Evolutionary conservation across 2,329 filamentous ascomycete genomes (phyloP).

Genomic region (Biscogniauxia marginata): DNA sequence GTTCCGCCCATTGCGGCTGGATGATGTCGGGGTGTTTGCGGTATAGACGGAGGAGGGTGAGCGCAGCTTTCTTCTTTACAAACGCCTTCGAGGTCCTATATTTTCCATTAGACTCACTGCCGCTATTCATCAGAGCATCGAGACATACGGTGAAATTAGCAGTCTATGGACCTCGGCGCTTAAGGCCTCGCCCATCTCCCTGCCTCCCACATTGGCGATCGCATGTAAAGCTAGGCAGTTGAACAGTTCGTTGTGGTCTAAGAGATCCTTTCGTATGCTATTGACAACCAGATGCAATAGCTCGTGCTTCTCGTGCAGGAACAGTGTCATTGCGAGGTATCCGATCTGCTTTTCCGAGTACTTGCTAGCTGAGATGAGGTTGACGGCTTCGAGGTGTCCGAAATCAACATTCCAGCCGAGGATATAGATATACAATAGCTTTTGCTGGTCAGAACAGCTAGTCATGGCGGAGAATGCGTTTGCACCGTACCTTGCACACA

Average conservation of each 20-base stretch:
- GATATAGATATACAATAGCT: constrained; percentile 97
- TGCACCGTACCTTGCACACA: constrained; percentile 77
- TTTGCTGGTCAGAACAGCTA: constrained; percentile 24
- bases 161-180: constrained; percentile 90
- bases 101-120: constrained; percentile 9
- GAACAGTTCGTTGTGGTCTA: constrained; percentile 95
- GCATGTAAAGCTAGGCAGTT: constrained; percentile 96
- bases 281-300: constrained; percentile 95
- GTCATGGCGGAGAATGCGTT: constrained; percentile 4
- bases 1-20: constrained; percentile 94
- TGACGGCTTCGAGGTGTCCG: constrained; percentile 96
- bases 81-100: constrained; percentile 78
- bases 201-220: constrained; percentile 94
- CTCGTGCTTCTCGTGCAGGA: constrained; percentile 96
- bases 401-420: constrained; percentile 99
- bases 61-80: constrained; percentile 97
- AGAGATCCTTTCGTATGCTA: constrained; percentile 92
- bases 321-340: constrained; percentile 94
- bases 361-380: constrained; percentile 92
- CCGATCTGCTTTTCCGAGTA: constrained; percentile 99
- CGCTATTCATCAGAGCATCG: neutral
- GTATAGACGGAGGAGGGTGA: constrained; percentile 90
- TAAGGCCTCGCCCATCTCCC: constrained; percentile 95
- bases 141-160: constrained; percentile 84
- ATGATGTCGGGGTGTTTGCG: constrained; percentile 93